phyloP scores from a whole-genome alignment of 768 basidiomycete genomes.

The Rhodotorula diobovata region DNA sequence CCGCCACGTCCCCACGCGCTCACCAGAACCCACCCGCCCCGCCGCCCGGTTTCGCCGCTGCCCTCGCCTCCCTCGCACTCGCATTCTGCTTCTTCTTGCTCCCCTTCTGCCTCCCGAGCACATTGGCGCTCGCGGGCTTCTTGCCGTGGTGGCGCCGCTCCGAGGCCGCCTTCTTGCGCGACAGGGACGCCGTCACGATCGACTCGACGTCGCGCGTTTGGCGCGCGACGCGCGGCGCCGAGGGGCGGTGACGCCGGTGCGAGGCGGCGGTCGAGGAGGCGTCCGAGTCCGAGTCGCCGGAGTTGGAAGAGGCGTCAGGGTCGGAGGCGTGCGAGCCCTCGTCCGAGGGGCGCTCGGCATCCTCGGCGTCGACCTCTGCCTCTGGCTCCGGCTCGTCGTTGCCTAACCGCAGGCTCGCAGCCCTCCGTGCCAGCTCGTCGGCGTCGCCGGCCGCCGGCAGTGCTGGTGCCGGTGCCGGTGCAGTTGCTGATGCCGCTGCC shows the following conservation, averaged over 20 bases:
- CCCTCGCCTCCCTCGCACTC: conserved; percentile 20
- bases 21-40: conserved; percentile 16
- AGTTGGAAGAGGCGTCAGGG: no score
- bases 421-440: background rate
- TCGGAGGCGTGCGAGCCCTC: conserved; percentile 2
- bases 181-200: conserved; percentile 61
- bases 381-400: conserved; percentile 44
- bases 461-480: conserved; percentile 23
- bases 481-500: conserved; percentile 25
- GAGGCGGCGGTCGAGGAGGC: conserved; percentile 44
- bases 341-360: conserved; percentile 14
- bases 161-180: conserved; percentile 59
- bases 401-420: conserved; percentile 10
- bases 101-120: conserved; percentile 60
- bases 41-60: conserved; percentile 4
- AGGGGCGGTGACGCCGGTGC: conserved; percentile 50
- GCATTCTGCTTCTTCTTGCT: conserved; percentile 77
- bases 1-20: no score
- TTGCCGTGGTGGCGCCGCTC: conserved; percentile 75
- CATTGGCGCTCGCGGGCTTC: conserved; percentile 56
- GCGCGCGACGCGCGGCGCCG: conserved; percentile 49
- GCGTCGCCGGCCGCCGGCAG: background rate
- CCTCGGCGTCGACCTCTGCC: conserved; percentile 40
- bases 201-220: conserved; percentile 53
- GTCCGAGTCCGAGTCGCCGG: background rate